Evolutionary conservation across 345 rosid species (phyloP).

Genomic region (Melastoma malabathricum): DNA sequence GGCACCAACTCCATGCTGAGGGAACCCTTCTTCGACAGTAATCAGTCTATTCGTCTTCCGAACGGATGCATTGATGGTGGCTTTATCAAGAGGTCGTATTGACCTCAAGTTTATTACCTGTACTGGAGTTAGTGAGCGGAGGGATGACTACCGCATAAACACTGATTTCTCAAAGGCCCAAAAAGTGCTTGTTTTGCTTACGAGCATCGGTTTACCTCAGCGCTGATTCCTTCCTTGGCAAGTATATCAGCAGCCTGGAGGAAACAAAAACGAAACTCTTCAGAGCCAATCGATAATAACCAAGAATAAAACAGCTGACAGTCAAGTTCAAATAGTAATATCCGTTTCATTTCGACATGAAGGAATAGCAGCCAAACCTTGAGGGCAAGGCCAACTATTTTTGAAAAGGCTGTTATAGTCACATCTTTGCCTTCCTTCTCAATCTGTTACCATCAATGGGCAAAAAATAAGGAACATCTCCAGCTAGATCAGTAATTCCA

Average conservation of each 20-base stretch:
- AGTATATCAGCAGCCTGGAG: constrained; percentile 88
- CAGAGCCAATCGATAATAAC: too few relatives aligned
- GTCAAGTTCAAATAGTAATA: too few relatives aligned
- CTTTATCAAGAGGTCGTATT: constrained; percentile 85
- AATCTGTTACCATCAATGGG: constrained; percentile 29
- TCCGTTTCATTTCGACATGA: too few relatives aligned
- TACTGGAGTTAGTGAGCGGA: too few relatives aligned
- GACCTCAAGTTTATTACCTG: constrained; percentile 71
- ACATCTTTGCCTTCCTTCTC: constrained; percentile 95
- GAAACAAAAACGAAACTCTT: not conserved
- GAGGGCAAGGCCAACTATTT: constrained; percentile 75
- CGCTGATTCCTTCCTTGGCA: constrained; percentile 83
- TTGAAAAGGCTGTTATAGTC: constrained; percentile 73
- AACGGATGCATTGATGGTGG: constrained; percentile 76
- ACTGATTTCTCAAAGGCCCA: too few relatives aligned
- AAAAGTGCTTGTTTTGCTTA: too few relatives aligned
- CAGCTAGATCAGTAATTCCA: too few relatives aligned
- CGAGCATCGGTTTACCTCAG: constrained; percentile 30
- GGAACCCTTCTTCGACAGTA: constrained; percentile 94
- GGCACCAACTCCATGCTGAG: constrained; percentile 94
- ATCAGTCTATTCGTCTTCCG: constrained; percentile 91
- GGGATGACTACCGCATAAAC: too few relatives aligned
- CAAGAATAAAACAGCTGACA: too few relatives aligned
- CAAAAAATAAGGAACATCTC: not conserved
- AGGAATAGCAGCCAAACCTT: constrained; percentile 56